These are phyloP conservation scores for Angophora floribunda DNA, from an alignment of 345 rosid species.

Conservation along the genomic window DNA sequence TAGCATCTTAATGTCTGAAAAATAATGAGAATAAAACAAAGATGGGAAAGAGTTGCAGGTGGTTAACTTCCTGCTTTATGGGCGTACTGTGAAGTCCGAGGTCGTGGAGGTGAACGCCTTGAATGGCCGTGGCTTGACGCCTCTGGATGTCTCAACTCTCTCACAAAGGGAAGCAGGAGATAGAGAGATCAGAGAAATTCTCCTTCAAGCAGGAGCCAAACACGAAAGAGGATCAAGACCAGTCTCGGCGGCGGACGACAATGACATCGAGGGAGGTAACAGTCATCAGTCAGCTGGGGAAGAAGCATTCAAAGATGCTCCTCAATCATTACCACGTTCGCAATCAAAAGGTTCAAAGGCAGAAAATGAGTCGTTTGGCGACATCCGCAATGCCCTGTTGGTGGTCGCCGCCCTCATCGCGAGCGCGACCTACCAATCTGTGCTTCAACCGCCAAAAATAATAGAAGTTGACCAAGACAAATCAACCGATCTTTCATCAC, in stretches of 20 bases:
- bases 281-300: neutral
- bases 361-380: neutral
- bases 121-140: rapidly evolving
- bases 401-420: neutral
- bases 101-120: neutral
- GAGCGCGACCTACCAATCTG: neutral
- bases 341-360: neutral
- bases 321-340: rapidly evolving
- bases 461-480: no score
- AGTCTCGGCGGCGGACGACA: neutral
- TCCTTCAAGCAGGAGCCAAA: neutral
- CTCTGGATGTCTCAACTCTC: neutral
- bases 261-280: rapidly evolving
- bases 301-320: neutral
- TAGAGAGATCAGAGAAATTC: no score
- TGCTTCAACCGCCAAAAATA: neutral
- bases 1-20: no score
- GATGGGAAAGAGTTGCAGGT: neutral
- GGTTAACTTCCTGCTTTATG: neutral
- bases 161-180: no score
- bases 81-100: neutral
- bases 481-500: no score
- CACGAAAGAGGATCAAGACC: neutral
- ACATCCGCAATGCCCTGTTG: neutral
- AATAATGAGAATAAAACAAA: no score